Base-by-base conservation (phyloP, 441 rosid genomes). In the Euphorbia neoarborescens region DNA sequence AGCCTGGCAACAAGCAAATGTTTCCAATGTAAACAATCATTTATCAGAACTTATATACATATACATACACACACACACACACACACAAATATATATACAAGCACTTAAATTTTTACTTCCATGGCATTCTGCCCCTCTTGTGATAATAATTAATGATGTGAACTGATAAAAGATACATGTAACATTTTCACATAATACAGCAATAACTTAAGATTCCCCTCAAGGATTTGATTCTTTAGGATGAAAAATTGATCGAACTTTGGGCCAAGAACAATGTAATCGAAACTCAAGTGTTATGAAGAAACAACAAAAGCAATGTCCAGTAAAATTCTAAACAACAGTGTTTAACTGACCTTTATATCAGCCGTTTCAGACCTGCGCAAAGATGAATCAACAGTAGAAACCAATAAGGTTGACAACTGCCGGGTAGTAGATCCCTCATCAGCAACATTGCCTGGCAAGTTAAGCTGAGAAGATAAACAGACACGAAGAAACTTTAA, bases 401-500 rank as follows among this genome's bases (percentile, higher is more conserved):
- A 89, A 85, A 87, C 89, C 71, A 95, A 75, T 79, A 86, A 72
- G 38, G 84, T 73, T 42, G 94, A 87, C 81, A 95, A 75, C 56
- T 86, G 85, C 76, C 80, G 84, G 28, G 83, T 69, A 57, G 89
- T 89, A 70, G 73, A 87, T 68, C 84, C 87, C 70, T 86, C 97
- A 70, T 95, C 98, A 74, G 84, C 62, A 78, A 86, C 80, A 82
- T 84, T 87, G 54, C 92, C 98, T 25, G 99, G 98, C 82, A 95
- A 86, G 82, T 88, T 92, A 76, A 95, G 97, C 81, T 90, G 99
- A 80, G 99, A 89, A 75, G 88, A 80, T 73, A 95, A 79, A 85
- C 99, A 95, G 71, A 89, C 95, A 57, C 88, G 85, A 67, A 92
- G 94, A 72, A 95, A 95, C 78, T 81, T 92, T 59, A 92, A 77